Evolutionary conservation across 805 yeast genomes (phyloP), one percentile per base, ranked within the genome.

Genomic region (Saccharomycopsis sp.): DNA sequence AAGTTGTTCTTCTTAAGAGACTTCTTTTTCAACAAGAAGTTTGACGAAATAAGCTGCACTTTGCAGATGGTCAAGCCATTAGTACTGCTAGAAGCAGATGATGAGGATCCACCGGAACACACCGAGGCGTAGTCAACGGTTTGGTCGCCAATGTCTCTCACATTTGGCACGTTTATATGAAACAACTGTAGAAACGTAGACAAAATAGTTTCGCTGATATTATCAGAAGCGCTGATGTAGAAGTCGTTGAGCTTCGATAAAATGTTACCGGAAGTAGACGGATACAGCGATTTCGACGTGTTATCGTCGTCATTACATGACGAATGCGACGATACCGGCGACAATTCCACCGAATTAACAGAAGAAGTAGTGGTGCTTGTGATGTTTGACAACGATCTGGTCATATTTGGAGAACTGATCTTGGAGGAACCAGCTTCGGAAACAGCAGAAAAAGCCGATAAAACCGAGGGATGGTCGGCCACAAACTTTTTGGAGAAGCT

Each of bases 11-110:
- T 62, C 47, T 57, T 62, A 50, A 57, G 29, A 1, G 64, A 62
- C 34, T 62, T 59, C 35, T 62, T 59, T 42, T 59, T 59, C 17
- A 62, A 51, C n/a, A 59, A n/a, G 12, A 60, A 56, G 34, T 62
- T 63, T 2, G 64, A 59, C 2, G 59, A 56, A 49, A 62, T 55
- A 3, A 62, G 53, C 49, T 62, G 64, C 19, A 62, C 35, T 44
- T 57, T 47, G 49, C 64, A 62, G 24, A 20, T 47, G 15, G 63
- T 34, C 29, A 54, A 17, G 2, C 17, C 25, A 9, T 19, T 20
- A 47, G 22, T 56, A 15, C 29, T 20, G n/a, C 53, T 29, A 3
- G 49, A 17, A 5, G 49, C 5, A 7, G 49, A 44, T 3, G 19
- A 3, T n/a, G 49, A 44, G 5, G 49, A 17, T 44, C 19, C 22